Evolutionary conservation across 352 stramenopile species (phyloP).

Genomic region (Phytophthora parvispora): DNA sequence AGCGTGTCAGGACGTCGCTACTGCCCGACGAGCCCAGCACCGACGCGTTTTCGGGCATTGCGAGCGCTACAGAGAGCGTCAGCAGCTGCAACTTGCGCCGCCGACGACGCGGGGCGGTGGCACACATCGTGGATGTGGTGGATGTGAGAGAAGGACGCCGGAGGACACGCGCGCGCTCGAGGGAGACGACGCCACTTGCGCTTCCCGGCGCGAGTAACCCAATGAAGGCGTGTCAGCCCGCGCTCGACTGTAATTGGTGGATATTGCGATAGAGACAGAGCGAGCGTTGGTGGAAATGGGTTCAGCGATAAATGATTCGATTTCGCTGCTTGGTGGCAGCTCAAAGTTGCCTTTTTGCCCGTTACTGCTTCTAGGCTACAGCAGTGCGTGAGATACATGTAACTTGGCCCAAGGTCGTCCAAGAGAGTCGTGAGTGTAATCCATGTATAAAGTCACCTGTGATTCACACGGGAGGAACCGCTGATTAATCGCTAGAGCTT

Average conservation of each 20-base stretch:
- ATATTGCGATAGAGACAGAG: slow-evolving; percentile 1
- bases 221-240: neutral
- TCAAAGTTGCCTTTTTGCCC: no score
- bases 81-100: slow-evolving; percentile 31
- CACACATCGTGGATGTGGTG: slow-evolving; percentile 9
- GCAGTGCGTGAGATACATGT: no score
- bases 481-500: no score
- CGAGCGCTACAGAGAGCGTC: slow-evolving; percentile 20
- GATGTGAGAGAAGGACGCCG: neutral
- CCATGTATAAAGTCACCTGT: no score
- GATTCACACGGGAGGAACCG: no score
- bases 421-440: no score
- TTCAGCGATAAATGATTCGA: neutral
- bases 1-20: slow-evolving; percentile 39
- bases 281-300: neutral
- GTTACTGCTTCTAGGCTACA: no score
- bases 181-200: neutral
- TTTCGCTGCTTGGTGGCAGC: neutral
- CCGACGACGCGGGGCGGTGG: neutral
- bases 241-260: neutral
- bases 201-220: neutral
- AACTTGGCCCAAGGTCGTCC: no score
- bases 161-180: neutral
- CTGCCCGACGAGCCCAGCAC: neutral
- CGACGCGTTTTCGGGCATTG: slow-evolving; percentile 6